Evolutionary conservation across 2,329 filamentous ascomycete species (phyloP), one percentile per base, ranked within the genome.

Genomic region (Aschersonia sp.): DNA sequence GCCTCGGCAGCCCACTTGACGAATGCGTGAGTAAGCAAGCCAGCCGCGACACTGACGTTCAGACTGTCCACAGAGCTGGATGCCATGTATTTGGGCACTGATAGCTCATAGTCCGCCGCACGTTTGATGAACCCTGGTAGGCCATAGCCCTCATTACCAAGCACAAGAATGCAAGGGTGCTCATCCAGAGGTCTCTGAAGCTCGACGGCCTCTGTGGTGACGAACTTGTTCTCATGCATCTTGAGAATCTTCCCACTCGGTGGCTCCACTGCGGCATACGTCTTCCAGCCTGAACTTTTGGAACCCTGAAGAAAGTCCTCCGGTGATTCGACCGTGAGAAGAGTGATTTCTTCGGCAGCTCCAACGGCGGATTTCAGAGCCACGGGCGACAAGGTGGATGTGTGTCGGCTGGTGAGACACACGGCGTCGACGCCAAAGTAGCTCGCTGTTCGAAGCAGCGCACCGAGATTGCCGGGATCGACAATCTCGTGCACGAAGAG

Each of bases 401-500:
- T 86, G 56, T 79, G 83, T 50, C 79, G 77, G 32, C 75, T 80
- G 3, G 87, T 85, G 47, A 94, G 79, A 2, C 80, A 79, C 22
- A 98, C 77, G 5, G 86, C 89, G 48, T 89, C 85, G 5, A 87
- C 83, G 29, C 90, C 90, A n/a, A 97, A 76, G 63, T 92, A 97
- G 58, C 87, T 84, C 2, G 88, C 87, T 5, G 87, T 87, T 37
- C 92, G 84, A 42, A 97, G 73, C 50, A 97, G 90, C 29, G 82
- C 87, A 42, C 92, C 92, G 1, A 97, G 69, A 59, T 98, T 98
- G 30, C 87, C 88, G 0, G 88, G 85, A 58, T 98, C 90, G 8
- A 87, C 67, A 39, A 94, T 81, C 47, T 83, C 77, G 55, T 92
- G 83, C 2, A 92, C 69, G 33, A 90, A 67, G 2, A 94, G 68